Evolutionary conservation across 1,284 basidiomycete species (phyloP), one percentile per base, ranked within the genome.

Genomic region (Moesziomyces antarcticus): DNA sequence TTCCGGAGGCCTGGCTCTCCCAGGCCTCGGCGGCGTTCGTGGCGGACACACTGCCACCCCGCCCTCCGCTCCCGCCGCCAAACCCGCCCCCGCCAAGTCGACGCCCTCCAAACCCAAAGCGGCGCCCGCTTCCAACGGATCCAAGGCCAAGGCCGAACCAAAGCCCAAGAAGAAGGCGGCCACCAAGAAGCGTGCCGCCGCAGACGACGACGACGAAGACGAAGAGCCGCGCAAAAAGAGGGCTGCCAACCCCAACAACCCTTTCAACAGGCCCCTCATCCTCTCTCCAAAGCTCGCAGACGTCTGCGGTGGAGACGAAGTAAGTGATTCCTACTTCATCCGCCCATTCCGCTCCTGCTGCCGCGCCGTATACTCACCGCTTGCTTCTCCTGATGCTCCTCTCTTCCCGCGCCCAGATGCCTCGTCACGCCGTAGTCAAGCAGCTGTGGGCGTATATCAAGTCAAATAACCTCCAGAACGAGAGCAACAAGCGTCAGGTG

Each of bases 371-470:
- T 27, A 24, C 37, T 37, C 33, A 51, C 30, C 30, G 8, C 22
- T 21, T 5, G n/a, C 37, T 8, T 13, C 47, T 27, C 21, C 11
- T 42, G 21, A 25, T 50, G 25, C 21, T 16, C 40, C 25, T 92
- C 35, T 84, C 91, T 22, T 85, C 87, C 37, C 84, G 86, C 24
- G 21, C 89, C 43, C 89, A 88, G 84, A 86, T 92, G 63, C 91
- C 92, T 21, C 90, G 93, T 27, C 92, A 92, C n/a, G 92, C 93
- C 79, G 91, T 93, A 35, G 93, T 94, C 50, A 94, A 94, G 84
- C 89, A 90, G 64, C 85, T 94, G 5, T 94, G 93, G 93, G 88
- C 87, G 13, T 91, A 94, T 84, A 94, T 94, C 85, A 93, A 92
- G 82, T 86, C 82, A 11, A 88, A 92, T 70, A 86, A 89, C 35